Evolutionary conservation across 805 yeast genomes (phyloP).

Genomic region (Hanseniaspora singularis): DNA sequence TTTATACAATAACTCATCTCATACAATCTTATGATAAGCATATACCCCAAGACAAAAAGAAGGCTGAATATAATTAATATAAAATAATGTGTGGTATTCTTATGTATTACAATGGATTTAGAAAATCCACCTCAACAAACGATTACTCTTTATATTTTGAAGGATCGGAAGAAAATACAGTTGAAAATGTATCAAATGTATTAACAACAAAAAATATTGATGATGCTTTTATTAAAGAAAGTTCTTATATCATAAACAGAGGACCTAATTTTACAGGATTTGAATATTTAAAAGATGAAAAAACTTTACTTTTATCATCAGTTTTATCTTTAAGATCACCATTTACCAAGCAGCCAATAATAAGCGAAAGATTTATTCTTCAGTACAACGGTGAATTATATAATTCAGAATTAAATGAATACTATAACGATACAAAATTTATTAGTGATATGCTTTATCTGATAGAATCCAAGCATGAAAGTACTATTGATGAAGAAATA

Average conservation of each 20-base stretch:
- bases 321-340: conserved; percentile 75
- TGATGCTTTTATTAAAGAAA: background rate
- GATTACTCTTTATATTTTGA: background rate
- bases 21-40: too few species aligned
- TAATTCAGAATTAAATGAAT: conserved; percentile 36
- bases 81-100: conserved; percentile 12
- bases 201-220: background rate
- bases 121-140: background rate
- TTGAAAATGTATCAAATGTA: background rate
- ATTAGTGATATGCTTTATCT: conserved; percentile 32
- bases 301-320: conserved; percentile 43
- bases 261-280: conserved; percentile 51
- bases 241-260: conserved; percentile 39
- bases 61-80: too few species aligned
- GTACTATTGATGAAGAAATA: conserved; percentile 26
- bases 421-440: conserved; percentile 52
- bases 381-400: conserved; percentile 92
- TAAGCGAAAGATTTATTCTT: conserved; percentile 32
- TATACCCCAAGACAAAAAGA: too few species aligned
- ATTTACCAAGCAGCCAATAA: conserved; percentile 60
- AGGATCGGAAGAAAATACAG: conserved; percentile 1
- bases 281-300: conserved; percentile 15
- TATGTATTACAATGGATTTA: conserved; percentile 7
- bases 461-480: conserved; percentile 29
- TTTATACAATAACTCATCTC: too few species aligned